Percentiles rank a stretch among this genome's conserved stretches.
Conservation (phyloP, 257 asterid genomes). For the Nicotiana benthamiana region DNA sequence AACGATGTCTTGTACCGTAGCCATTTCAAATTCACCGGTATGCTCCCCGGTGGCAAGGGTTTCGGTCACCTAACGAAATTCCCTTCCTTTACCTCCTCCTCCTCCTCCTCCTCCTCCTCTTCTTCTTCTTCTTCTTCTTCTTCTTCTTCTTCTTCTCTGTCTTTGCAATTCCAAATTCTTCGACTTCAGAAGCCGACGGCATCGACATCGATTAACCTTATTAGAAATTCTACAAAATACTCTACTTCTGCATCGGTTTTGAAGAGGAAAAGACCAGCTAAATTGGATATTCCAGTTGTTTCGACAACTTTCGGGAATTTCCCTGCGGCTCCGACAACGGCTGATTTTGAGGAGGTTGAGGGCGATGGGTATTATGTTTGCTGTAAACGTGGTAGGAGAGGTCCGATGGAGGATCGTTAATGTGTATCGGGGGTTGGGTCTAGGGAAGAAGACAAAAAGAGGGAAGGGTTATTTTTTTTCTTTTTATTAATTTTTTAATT, state of each 20-base stretch:
- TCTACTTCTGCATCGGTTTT: slow-evolving; percentile 16
- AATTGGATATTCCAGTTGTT: slow-evolving; percentile 29
- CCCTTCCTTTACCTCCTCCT: neutral
- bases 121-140: too few species aligned
- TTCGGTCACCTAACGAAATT: neutral
- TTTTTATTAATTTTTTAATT: too few species aligned
- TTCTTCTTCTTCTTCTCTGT: slow-evolving; percentile 28
- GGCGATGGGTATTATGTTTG: slow-evolving; percentile 68
- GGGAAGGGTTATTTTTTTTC: too few species aligned
- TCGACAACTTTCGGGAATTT: slow-evolving; percentile 12
- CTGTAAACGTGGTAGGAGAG: slow-evolving; percentile 82
- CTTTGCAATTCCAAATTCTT: slow-evolving; percentile 41
- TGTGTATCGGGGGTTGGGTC: too few species aligned
- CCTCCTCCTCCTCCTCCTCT: too few species aligned
- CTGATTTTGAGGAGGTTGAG: slow-evolving; percentile 47
- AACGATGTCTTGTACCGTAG: too few species aligned
- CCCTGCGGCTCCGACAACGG: slow-evolving; percentile 15
- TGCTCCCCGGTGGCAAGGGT: too few species aligned
- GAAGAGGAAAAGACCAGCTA: slow-evolving; percentile 37
- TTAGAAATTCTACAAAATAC: slow-evolving; percentile 29
- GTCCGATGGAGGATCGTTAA: slow-evolving; percentile 74
- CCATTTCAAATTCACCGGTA: too few species aligned
- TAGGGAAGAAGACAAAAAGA: too few species aligned
- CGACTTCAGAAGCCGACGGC: slow-evolving; percentile 39
- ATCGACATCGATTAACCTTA: slow-evolving; percentile 32